Percentiles rank a stretch among this genome's conserved stretches.
These are phyloP conservation scores for Nakazawaea pomicola DNA, from an alignment of 805 yeast genomes.

Conservation along the genomic window DNA sequence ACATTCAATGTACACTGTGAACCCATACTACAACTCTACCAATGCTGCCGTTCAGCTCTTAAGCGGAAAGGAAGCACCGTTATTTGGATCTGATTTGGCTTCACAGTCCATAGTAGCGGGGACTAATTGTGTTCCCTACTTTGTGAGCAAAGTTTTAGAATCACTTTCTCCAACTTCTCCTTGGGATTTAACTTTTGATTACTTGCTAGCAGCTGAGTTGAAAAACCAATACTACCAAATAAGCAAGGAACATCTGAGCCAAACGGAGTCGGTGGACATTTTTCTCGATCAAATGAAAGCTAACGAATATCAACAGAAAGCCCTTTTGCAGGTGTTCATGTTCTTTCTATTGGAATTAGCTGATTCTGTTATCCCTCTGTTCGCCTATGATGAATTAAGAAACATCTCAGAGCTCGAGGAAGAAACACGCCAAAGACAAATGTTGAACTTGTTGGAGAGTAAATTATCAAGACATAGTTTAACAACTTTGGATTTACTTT, in stretches of 20 bases:
- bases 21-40: conserved; percentile 1
- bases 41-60: background rate
- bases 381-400: background rate
- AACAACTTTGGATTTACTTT: background rate
- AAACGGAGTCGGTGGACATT: background rate
- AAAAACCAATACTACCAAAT: background rate
- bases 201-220: background rate
- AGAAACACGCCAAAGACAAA: background rate
- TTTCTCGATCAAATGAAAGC: background rate
- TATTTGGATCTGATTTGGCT: conserved; percentile 9
- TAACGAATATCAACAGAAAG: background rate
- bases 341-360: conserved; percentile 5
- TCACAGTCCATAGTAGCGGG: background rate
- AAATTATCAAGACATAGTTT: conserved; percentile 3
- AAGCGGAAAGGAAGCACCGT: background rate
- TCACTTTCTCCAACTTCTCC: background rate
- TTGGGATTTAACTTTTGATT: conserved; percentile 6
- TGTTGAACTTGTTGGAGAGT: background rate
- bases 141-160: background rate
- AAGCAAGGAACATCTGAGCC: background rate
- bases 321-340: background rate
- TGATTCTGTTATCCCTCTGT: conserved; percentile 5
- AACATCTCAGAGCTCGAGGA: background rate
- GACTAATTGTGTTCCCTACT: background rate
- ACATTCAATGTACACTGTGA: background rate